A percentile compares a stretch with the other conserved stretches of the same genome.
phyloP scores from a whole-genome alignment of 148 eudicot genomes.

The Fagopyrum homotropicum region DNA sequence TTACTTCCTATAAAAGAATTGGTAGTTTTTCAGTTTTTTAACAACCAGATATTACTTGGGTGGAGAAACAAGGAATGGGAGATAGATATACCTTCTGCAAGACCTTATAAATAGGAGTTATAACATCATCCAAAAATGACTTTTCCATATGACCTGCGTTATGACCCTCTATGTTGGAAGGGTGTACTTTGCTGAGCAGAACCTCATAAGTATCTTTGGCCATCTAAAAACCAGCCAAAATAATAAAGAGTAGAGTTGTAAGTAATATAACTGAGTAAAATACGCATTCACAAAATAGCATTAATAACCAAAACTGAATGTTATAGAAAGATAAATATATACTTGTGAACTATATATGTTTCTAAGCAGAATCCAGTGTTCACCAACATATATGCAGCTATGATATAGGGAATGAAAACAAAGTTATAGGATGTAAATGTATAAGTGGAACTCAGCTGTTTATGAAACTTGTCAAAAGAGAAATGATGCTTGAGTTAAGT shows the following conservation, averaged over 20 bases:
- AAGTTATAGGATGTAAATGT: background rate
- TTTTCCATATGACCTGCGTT: slow-evolving; percentile 40
- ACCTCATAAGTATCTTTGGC: slow-evolving; percentile 57
- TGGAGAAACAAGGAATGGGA: slow-evolving; percentile 2
- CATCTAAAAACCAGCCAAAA: slow-evolving; percentile 47
- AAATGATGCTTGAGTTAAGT: background rate
- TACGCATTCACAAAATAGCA: background rate
- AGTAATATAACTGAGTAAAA: background rate
- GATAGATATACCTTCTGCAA: slow-evolving; percentile 49
- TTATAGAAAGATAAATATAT: background rate
- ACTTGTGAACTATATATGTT: background rate
- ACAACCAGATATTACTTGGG: background rate
- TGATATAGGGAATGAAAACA: background rate
- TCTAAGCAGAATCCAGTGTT: background rate
- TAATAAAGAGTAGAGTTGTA: background rate
- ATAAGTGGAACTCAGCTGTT: background rate
- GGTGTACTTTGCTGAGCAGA: slow-evolving; percentile 41
- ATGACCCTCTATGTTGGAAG: slow-evolving; percentile 52
- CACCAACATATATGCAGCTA: background rate
- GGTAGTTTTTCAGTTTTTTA: background rate
- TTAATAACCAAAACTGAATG: background rate
- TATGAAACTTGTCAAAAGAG: background rate
- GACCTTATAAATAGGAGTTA: slow-evolving; percentile 84
- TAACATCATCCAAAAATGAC: slow-evolving; percentile 60
- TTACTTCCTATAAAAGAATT: slow-evolving; percentile 53